phyloP scores from a whole-genome alignment of 148 eudicot species.

The Chenopodium quinoa region DNA sequence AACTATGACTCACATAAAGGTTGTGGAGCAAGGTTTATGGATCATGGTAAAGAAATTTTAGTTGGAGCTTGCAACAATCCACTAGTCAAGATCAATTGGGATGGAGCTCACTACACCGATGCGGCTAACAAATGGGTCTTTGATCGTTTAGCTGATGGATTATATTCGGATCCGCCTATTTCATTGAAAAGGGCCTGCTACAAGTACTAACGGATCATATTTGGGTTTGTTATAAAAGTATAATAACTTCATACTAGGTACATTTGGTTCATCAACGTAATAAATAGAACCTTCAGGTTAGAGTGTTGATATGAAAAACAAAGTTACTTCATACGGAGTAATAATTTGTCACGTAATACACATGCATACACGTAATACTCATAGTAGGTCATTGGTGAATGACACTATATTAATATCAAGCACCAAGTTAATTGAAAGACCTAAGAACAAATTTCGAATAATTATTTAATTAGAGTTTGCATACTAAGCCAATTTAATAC shows the following conservation, averaged over 20 bases:
- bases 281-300: too few species aligned
- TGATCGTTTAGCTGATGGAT: slow-evolving; percentile 40
- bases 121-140: slow-evolving; percentile 71
- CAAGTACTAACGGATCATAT: not conserved
- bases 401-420: too few species aligned
- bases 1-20: slow-evolving; percentile 10
- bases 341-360: too few species aligned
- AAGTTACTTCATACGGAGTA: too few species aligned
- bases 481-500: not conserved
- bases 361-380: too few species aligned
- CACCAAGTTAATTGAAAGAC: not conserved
- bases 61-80: slow-evolving; percentile 44
- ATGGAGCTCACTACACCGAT: slow-evolving; percentile 62
- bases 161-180: slow-evolving; percentile 48
- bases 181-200: slow-evolving; percentile 41
- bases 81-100: slow-evolving; percentile 49
- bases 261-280: too few species aligned
- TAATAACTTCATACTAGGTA: too few species aligned
- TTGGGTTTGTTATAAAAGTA: too few species aligned
- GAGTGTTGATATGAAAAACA: too few species aligned
- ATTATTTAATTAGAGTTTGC: not conserved
- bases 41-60: slow-evolving; percentile 39
- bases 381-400: too few species aligned
- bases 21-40: slow-evolving; percentile 25
- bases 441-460: not conserved